Evolutionary conservation across 805 yeast species (phyloP).

Genomic region (Suhomyces vadensis): DNA sequence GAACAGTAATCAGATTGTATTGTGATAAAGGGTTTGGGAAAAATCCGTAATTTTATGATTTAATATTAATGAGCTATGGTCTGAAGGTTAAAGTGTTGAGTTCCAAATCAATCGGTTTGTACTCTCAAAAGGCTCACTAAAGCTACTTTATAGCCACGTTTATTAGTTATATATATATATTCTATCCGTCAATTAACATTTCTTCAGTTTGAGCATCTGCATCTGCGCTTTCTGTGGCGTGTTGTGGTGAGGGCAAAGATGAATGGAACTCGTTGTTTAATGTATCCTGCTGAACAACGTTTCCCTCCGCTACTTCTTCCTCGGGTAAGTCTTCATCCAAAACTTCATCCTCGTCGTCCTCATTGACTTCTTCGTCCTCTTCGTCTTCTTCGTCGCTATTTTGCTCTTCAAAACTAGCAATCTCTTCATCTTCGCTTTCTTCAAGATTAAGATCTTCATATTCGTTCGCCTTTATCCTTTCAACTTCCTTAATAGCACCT

Average conservation of each 20-base stretch:
- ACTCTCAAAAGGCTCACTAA: too few relatives aligned
- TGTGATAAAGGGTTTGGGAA: neutral
- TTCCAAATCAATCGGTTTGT: too few relatives aligned
- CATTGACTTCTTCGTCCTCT: slow-evolving; percentile 19
- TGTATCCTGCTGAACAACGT: neutral
- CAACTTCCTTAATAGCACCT: slow-evolving; percentile 28
- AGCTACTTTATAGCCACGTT: too few relatives aligned
- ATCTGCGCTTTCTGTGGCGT: slow-evolving; percentile 1
- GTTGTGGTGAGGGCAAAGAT: too few relatives aligned
- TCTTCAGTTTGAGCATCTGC: slow-evolving; percentile 10
- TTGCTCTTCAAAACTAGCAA: slow-evolving; percentile 16
- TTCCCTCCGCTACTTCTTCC: slow-evolving; percentile 6
- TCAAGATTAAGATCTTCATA: slow-evolving; percentile 27
- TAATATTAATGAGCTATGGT: too few relatives aligned
- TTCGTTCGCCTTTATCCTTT: slow-evolving; percentile 29
- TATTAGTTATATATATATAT: neutral
- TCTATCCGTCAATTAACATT: slow-evolving; percentile 11
- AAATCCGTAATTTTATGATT: too few relatives aligned
- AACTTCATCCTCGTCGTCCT: slow-evolving; percentile 17
- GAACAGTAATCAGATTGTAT: slow-evolving; percentile 1
- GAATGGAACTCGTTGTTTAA: too few relatives aligned
- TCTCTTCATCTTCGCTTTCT: slow-evolving; percentile 21
- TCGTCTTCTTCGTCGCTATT: slow-evolving; percentile 16
- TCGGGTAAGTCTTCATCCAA: slow-evolving; percentile 17
- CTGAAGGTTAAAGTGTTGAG: too few relatives aligned